Evolutionary conservation across 1,284 basidiomycete genomes (phyloP).

Genomic region (Thelephora terrestris): DNA sequence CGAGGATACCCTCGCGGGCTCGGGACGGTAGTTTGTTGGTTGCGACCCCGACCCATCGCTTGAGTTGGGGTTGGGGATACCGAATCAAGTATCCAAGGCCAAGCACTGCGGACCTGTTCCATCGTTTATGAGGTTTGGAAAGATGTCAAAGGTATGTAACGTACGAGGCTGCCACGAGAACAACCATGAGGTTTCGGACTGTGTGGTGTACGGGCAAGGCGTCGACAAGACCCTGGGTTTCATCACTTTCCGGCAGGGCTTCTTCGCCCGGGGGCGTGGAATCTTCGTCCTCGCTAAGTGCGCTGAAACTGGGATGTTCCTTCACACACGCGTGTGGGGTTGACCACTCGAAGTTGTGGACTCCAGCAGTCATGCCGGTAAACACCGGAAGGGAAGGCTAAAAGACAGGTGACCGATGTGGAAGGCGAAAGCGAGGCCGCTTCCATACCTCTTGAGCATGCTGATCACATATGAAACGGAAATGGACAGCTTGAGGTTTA

Average conservation of each 20-base stretch:
- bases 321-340: conserved; percentile 23
- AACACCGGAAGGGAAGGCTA: conserved; percentile 23
- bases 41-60: conserved; percentile 14
- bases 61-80: conserved; percentile 18
- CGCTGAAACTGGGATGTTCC: conserved; percentile 2
- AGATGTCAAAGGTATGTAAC: conserved; percentile 1
- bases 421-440: not conserved
- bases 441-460: conserved; percentile 21
- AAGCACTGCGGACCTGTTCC: conserved; percentile 11
- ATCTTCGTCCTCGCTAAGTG: conserved; percentile 8
- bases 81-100: conserved; percentile 17
- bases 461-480: conserved; percentile 31
- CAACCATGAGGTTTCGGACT: conserved; percentile 10
- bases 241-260: conserved; percentile 13
- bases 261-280: conserved; percentile 12
- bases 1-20: conserved; percentile 23
- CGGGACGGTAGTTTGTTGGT: conserved; percentile 22
- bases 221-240: conserved; percentile 9
- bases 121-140: not conserved
- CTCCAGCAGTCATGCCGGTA: conserved; percentile 21
- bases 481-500: conserved; percentile 26
- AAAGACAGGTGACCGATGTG: not conserved
- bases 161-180: conserved; percentile 16
- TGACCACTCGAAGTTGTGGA: conserved; percentile 25
- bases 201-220: not conserved